Base-by-base conservation (phyloP, 768 basidiomycete genomes). In the Candolleomyces eurysporus region DNA sequence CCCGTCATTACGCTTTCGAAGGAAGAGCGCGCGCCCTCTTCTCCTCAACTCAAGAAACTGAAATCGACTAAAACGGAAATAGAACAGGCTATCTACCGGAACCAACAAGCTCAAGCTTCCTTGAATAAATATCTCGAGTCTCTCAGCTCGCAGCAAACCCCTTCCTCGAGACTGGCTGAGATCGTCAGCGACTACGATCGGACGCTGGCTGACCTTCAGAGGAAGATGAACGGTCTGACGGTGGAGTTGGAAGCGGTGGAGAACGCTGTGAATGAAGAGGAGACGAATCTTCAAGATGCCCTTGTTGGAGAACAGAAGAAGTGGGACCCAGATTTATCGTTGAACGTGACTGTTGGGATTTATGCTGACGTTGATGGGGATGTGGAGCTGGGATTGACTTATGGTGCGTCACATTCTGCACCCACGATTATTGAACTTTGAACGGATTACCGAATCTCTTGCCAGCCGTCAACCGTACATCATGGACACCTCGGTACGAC, bases 401-500 rank as follows among this genome's bases (percentile, higher is more conserved):
- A 82, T 51, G 78, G 79, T 78, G 40, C 26, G 73, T 61, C 19
- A n/a, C 19, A 16, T 22, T 13, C 13, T 17, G 31, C 5, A n/a
- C n/a, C n/a, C n/a, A n/a, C n/a, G n/a, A n/a, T 7, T 39, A 36
- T 46, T 11, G 16, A 17, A 31, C 8, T 16, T 13, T 46, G n/a
- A n/a, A n/a, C n/a, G n/a, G n/a, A n/a, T 5, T 46, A 46, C 5
- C 32, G 31, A 26, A 50, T 31, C 48, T 1, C 32, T 32, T 9
- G 9, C 32, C 49, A 82, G 80, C 73, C 21, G 78, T 80, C 0
- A 53, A 58, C 16, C 64, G 61, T n/a, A 78, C 78, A 0, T 72
- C 64, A n/a, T 81, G 80, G 78, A 67, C 57, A n/a, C 74, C 77
- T 0, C 65, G 64, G 2, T 81, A 80, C 54, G 80, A 81, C 57